Evolutionary conservation across 192 early-diverging fungal species (phyloP), one percentile per base, ranked within the genome.

Genomic region (Dissophora ornata): DNA sequence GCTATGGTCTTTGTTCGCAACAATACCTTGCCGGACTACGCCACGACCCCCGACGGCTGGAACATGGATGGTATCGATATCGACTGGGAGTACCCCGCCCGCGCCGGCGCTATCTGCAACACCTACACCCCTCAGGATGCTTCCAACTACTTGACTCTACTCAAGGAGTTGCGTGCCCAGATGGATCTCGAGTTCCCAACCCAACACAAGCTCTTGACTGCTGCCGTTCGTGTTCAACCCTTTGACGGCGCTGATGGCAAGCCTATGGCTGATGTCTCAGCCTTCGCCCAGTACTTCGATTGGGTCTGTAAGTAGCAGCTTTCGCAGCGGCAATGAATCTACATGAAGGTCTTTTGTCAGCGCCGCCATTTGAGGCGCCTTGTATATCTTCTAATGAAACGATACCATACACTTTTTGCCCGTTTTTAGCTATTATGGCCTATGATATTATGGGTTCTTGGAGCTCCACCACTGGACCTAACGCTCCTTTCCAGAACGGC

Each of bases 121-220:
- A 78, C 85, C 44, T 81, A 86, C 59, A 56, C 78, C 0, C 67
- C 57, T 0, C 84, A 88, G 48, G 93, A 93, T 62, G 73, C 87
- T 8, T 60, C 65, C 22, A 92, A 94, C 80, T 90, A 86, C 57
- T 57, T 86, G 8, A 42, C 36, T 15, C 80, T 94, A 21, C 80
- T 94, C 41, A 54, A 71, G 50, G 88, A 90, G 49, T 77, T 94
- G 54, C 83, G 88, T 22, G 62, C 60, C 26, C 80, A 74, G 42
- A 47, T 92, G 34, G 69, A 77, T 54, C 64, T 68, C 9, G 57
- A 55, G 7, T 77, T 79, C 46, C 67, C 73, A 40, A 79, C 83
- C 53, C 81, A 90, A 68, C 91, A 87, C 88, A 91, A 90, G 73
- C 71, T 89, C 22, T 71, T 93, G 52, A 86, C 90, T 21, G 77